Evolutionary conservation across 768 basidiomycete genomes (phyloP), one percentile per base, ranked within the genome.

Genomic region (Tricholoma bakamatsutake): DNA sequence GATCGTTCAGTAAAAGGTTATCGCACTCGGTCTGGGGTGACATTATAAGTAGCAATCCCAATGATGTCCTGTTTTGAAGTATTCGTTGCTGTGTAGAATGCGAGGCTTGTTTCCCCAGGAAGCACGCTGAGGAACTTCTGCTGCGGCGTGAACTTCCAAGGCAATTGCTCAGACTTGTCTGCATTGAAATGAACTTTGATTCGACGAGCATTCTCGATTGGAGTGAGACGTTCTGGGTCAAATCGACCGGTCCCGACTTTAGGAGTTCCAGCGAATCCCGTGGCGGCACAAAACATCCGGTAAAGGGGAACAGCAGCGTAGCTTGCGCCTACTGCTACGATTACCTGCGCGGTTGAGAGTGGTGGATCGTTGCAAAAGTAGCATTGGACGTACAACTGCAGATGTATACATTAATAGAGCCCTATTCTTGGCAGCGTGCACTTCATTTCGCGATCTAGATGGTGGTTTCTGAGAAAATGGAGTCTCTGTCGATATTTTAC

Each of bases 11-110:
- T 24, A 46, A 28, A 28, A 54, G 35, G 9, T 28, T 17, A 34
- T 50, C 87, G 46, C 66, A 97, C 96, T 69, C 95, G 81, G 67
- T 93, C 91, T n/a, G 97, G 97, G 0, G 95, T 96, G 59, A 98
- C 96, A 71, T 98, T 99, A 69, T 99, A 99, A 5, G 97, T 98
- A 33, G 95, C 96, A 68, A 99, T 98, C 1, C 97, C 97, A 64
- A 99, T 95, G 52, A 99, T 83, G 67, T 98, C 97, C 61, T 88
- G 77, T 48, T 84, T 74, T 9, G 90, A 87, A 48, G 76, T 80
- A 64, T 99, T 99, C 72, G 80, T 91, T 6, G 96, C 96, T 48
- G 80, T 92, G 71, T 98, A 99, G 68, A 99, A 99, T 9, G 97
- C 97, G 57, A 99, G 73, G 57, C 90, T 92, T 2, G 94, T 93